Percentiles rank a stretch among this genome's conserved stretches.
Evolutionary conservation across 2,329 filamentous ascomycete species (phyloP).

Genomic region (Stemphylium lycopersici): DNA sequence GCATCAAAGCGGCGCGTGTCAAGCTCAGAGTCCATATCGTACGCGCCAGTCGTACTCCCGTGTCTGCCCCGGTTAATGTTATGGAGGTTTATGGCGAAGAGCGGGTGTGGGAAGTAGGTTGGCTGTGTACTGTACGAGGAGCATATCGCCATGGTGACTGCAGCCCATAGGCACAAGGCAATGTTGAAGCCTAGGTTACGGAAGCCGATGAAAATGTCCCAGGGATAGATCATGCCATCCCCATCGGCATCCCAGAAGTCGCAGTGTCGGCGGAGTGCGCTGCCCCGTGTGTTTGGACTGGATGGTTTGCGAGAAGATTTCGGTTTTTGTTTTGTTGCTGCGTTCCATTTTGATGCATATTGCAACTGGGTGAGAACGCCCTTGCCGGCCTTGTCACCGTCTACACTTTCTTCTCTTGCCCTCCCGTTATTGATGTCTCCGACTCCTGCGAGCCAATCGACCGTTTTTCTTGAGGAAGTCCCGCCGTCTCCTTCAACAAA

Average conservation of each 20-base stretch:
- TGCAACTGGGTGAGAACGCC: background rate
- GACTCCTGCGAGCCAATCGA: slow-evolving; percentile 12
- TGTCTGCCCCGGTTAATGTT: slow-evolving; percentile 24
- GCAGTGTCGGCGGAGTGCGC: slow-evolving; percentile 21
- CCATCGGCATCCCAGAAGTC: slow-evolving; percentile 26
- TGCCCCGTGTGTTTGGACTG: slow-evolving; percentile 8
- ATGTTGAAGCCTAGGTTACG: slow-evolving; percentile 21
- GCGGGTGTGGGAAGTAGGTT: slow-evolving; percentile 20
- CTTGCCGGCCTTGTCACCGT: background rate
- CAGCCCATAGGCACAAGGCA: slow-evolving; percentile 23
- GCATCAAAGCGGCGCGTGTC: slow-evolving; percentile 23
- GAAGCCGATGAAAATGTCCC: slow-evolving; percentile 27
- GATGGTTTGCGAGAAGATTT: too few relatives aligned
- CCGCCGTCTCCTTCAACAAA: background rate
- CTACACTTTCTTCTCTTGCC: background rate
- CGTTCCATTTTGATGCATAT: too few relatives aligned
- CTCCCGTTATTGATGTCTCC: slow-evolving; percentile 5
- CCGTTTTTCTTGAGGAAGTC: background rate
- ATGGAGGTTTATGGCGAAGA: slow-evolving; percentile 25
- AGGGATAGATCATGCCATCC: slow-evolving; percentile 23
- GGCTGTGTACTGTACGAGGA: slow-evolving; percentile 22
- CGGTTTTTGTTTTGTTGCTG: too few relatives aligned
- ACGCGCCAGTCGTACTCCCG: slow-evolving; percentile 25
- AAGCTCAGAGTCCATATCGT: slow-evolving; percentile 23
- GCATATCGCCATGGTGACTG: slow-evolving; percentile 20